These are phyloP conservation scores for Cephalotrichum gorgonifer DNA, from an alignment of 2,329 filamentous ascomycete genomes.

Conservation along the genomic window DNA sequence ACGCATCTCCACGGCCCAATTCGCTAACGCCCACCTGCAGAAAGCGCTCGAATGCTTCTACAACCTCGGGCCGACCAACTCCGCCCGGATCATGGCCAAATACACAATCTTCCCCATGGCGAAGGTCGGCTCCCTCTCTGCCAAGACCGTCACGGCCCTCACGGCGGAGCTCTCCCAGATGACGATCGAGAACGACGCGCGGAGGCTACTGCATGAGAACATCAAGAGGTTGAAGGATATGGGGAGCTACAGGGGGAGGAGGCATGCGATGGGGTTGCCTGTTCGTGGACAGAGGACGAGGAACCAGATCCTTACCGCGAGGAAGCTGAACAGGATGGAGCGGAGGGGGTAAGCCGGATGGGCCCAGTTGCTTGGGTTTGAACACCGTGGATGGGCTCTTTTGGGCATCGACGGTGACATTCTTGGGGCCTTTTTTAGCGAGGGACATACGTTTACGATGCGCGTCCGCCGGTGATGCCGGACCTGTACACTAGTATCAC, in stretches of 20 bases:
- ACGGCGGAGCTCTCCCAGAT: constrained; percentile 80
- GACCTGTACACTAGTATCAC: background rate
- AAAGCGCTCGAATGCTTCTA: constrained; percentile 79
- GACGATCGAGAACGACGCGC: constrained; percentile 87
- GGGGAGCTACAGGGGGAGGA: constrained; percentile 75
- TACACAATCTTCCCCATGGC: constrained; percentile 79
- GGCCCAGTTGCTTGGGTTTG: background rate
- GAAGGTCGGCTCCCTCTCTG: constrained; percentile 63
- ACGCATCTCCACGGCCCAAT: constrained; percentile 6
- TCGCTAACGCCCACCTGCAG: constrained; percentile 21
- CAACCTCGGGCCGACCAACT: constrained; percentile 62
- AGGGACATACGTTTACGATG: background rate
- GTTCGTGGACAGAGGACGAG: constrained; percentile 85
- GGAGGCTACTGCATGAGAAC: constrained; percentile 69
- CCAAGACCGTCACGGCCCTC: constrained; percentile 69
- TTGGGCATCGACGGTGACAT: background rate
- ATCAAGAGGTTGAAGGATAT: constrained; percentile 82
- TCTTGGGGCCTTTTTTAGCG: too few relatives aligned
- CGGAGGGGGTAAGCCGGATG: constrained; percentile 23
- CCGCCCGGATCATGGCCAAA: constrained; percentile 71
- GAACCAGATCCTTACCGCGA: constrained; percentile 54
- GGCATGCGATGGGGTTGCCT: constrained; percentile 88
- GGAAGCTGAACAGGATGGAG: constrained; percentile 51
- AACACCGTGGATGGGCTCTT: background rate
- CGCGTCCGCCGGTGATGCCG: background rate